Evolutionary conservation across 768 basidiomycete genomes (phyloP), one percentile per base, ranked within the genome.

Genomic region (Calocybe indica): DNA sequence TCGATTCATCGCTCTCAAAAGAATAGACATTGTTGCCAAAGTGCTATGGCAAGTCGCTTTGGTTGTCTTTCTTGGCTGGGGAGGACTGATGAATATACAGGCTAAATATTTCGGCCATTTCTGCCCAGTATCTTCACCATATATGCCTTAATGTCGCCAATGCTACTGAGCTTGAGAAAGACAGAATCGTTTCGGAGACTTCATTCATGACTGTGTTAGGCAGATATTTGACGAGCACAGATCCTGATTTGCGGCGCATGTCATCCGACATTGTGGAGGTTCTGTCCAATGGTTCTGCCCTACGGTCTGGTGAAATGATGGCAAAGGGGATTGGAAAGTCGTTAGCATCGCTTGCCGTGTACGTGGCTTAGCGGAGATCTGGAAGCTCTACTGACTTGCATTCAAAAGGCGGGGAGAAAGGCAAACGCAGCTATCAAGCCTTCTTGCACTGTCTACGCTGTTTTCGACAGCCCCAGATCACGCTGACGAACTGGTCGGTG

Each of bases 281-380:
- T 4, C 45, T 55, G 29, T 51, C 56, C 11, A 43, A 53, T 22
- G 46, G 40, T 14, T 57, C 54, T 35, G n/a, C 51, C n/a, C 34
- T 30, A 35, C 54, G 56, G n/a, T 52, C 54, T 29, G 56, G 49
- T 43, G 43, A 38, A 43, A 49, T 55, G 29, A 52, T 57, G 56
- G 52, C 39, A 44, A 51, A 54, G 40, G 54, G 55, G 30, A 55
- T 57, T 22, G 56, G 51, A 33, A 39, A 37, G 31, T 55, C 52
- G 35, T 34, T 57, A 22, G 55, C 49, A 14, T 54, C 37, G 44
- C 45, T 53, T 10, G 15, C 40, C 13, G 42, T 51, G 51, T 52
- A 22, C 22, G 22, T 22, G 22, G 22, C 22, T 22, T 22, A 22
- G 22, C 22, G 22, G 37, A 52, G 51, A n/a, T n/a, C n/a, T 36